A percentile compares a stretch with the other conserved stretches of the same genome.
Evolutionary conservation across 805 yeast genomes (phyloP).

Genomic region (Ogataea parapolymorpha): DNA sequence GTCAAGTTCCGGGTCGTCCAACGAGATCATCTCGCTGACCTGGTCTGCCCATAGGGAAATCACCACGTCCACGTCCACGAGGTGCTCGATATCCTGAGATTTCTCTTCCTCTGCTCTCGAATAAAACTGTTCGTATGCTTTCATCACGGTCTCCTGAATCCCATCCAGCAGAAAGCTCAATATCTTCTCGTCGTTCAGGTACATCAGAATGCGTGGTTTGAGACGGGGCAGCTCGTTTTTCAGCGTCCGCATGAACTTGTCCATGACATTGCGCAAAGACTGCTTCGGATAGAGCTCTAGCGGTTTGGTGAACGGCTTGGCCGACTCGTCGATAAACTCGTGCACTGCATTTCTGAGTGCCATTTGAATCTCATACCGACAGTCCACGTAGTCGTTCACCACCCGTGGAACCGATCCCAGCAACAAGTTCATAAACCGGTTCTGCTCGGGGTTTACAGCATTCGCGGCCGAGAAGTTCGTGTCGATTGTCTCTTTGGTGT

Average conservation of each 20-base stretch:
- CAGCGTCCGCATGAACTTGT: constrained; percentile 46
- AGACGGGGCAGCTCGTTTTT: constrained; percentile 55
- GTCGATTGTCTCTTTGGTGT: constrained; percentile 20
- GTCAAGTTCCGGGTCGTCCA: constrained; percentile 13
- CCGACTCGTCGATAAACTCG: constrained; percentile 60
- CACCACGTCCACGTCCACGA: constrained; percentile 66
- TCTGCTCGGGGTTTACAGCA: constrained; percentile 6
- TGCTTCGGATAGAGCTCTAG: constrained; percentile 26
- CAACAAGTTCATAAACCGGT: constrained; percentile 22
- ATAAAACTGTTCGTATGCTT: constrained; percentile 55
- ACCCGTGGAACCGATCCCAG: constrained; percentile 73
- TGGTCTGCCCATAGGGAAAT: constrained; percentile 36
- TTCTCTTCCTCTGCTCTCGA: constrained; percentile 27
- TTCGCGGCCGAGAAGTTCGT: constrained; percentile 18
- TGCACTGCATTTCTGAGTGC: constrained; percentile 71
- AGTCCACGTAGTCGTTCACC: constrained; percentile 79
- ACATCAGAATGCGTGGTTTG: constrained; percentile 47
- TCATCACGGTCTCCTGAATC: constrained; percentile 56
- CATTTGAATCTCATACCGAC: constrained; percentile 62
- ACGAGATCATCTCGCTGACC: constrained; percentile 31
- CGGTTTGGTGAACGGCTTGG: constrained; percentile 47
- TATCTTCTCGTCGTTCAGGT: constrained; percentile 54
- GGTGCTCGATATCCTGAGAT: constrained; percentile 37
- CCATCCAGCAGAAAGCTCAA: constrained; percentile 57
- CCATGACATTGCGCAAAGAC: constrained; percentile 17